Percentiles rank a stretch among this genome's conserved stretches.
Conservation (phyloP, 805 yeast species). For the Novakomyces olei region DNA sequence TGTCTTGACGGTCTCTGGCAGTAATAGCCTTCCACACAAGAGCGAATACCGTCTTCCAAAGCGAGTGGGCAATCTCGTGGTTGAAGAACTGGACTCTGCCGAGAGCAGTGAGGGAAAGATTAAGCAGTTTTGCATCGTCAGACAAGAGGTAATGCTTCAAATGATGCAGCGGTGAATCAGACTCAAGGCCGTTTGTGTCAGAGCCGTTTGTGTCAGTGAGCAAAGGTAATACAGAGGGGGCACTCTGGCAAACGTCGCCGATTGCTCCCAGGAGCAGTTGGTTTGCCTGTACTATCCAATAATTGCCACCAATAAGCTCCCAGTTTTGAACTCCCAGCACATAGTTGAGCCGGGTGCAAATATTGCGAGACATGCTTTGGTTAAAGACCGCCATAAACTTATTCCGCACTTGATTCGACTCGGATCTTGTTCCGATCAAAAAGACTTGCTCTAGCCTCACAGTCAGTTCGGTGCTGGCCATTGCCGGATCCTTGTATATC, state of each 20-base stretch:
- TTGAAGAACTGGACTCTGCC: background rate
- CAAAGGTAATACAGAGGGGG: too few species aligned
- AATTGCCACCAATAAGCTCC: conserved; percentile 83
- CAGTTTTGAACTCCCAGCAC: conserved; percentile 89
- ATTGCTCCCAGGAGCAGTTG: conserved; percentile 73
- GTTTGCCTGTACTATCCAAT: conserved; percentile 86
- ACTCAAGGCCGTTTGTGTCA: too few species aligned
- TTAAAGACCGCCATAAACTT: conserved; percentile 61
- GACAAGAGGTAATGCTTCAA: too few species aligned
- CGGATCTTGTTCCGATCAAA: conserved; percentile 71
- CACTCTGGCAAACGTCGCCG: too few species aligned
- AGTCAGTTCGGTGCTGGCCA: conserved; percentile 69
- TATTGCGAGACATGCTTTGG: conserved; percentile 53
- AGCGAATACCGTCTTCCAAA: conserved; percentile 76
- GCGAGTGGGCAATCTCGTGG: conserved; percentile 10
- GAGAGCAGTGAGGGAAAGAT: too few species aligned
- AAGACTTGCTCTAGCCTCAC: conserved; percentile 93
- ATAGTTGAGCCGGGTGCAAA: conserved; percentile 60
- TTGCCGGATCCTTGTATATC: conserved; percentile 57
- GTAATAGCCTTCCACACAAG: conserved; percentile 53
- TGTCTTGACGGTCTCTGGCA: conserved; percentile 58
- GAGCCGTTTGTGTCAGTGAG: too few species aligned
- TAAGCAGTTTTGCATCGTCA: too few species aligned
- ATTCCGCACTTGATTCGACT: conserved; percentile 50
- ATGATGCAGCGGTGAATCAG: too few species aligned